A percentile compares a stretch with the other conserved stretches of the same genome.
phyloP scores from a whole-genome alignment of 1,139 yeast species.

The Protomyces arabidopsidicola region DNA sequence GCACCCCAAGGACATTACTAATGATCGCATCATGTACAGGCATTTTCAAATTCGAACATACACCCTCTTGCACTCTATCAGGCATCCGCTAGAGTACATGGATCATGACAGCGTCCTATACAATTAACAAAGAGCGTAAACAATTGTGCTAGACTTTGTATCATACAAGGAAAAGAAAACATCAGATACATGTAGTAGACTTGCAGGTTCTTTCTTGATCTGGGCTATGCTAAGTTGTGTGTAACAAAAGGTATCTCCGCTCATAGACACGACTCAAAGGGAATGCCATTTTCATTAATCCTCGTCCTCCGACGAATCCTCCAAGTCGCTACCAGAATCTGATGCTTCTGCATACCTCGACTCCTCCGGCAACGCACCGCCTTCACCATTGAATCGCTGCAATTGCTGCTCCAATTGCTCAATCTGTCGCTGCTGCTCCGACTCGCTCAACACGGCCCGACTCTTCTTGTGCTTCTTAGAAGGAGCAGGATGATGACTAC shows the following conservation, averaged over 20 bases:
- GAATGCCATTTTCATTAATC: background rate
- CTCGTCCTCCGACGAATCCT: conserved; percentile 21
- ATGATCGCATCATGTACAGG: background rate
- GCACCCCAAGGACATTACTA: background rate
- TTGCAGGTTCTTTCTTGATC: too few species aligned
- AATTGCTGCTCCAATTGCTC: conserved; percentile 33
- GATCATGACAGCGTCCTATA: background rate
- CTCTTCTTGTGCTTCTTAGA: conserved; percentile 46
- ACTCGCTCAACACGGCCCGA: conserved; percentile 56
- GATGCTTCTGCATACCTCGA: conserved; percentile 15
- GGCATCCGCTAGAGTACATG: too few species aligned
- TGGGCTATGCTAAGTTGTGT: too few species aligned
- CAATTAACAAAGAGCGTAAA: background rate
- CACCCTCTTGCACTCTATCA: too few species aligned
- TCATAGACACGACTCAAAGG: too few species aligned
- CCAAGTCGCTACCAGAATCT: conserved; percentile 16
- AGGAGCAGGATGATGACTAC: conserved; percentile 14
- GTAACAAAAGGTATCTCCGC: too few species aligned
- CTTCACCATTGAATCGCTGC: conserved; percentile 20
- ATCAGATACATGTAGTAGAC: too few species aligned
- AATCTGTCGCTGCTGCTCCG: conserved; percentile 40
- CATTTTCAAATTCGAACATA: too few species aligned
- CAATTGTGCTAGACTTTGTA: background rate
- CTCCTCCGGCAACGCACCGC: conserved; percentile 15
- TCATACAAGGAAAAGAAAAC: background rate